These are phyloP conservation scores for Rhododendron kiyosumense DNA, from an alignment of 148 eudicot genomes.

Conservation along the genomic window DNA sequence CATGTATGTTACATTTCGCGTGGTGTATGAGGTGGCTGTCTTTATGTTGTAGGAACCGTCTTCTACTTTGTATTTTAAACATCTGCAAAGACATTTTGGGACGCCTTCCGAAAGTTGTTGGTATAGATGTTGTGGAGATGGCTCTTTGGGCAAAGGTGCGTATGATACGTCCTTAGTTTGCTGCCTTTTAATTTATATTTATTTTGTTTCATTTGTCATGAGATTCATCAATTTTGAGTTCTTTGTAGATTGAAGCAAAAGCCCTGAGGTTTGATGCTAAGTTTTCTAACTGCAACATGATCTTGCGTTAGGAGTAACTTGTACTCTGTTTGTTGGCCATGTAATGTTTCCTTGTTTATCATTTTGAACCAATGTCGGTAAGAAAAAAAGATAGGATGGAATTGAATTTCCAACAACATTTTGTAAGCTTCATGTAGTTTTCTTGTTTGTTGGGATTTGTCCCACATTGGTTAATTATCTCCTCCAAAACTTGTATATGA, in stretches of 20 bases:
- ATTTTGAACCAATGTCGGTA: not conserved
- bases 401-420: not conserved
- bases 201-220: not conserved
- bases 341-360: not conserved
- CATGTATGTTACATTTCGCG: not conserved
- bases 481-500: no score
- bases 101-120: constrained; percentile 90
- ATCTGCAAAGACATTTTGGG: constrained; percentile 79
- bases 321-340: not conserved
- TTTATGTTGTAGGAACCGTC: constrained; percentile 63
- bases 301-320: not conserved
- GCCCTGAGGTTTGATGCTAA: not conserved
- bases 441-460: no score
- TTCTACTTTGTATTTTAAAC: constrained; percentile 70
- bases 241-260: not conserved
- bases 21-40: constrained; percentile 2
- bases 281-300: not conserved
- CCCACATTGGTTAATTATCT: no score
- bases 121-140: constrained; percentile 98
- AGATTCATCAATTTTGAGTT: not conserved
- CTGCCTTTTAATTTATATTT: not conserved
- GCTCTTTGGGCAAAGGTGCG: constrained; percentile 99
- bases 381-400: not conserved
- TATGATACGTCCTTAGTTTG: not conserved
- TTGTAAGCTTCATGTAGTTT: not conserved